phyloP scores from a whole-genome alignment of 169 alveolate genomes.

The Cryptosporidium sp. region DNA sequence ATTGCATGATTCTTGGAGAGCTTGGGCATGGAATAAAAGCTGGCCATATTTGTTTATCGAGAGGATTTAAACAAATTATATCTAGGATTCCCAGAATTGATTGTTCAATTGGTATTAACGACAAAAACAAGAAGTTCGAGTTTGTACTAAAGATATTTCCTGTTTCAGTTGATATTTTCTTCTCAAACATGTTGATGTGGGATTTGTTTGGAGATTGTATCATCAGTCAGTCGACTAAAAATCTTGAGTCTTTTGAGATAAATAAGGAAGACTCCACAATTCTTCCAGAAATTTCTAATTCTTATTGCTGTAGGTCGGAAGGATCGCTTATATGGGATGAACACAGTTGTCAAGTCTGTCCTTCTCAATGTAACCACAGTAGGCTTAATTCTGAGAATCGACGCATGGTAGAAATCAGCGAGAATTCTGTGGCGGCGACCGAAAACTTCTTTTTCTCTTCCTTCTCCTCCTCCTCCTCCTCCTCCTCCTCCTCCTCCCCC shows the following conservation, averaged over 20 bases:
- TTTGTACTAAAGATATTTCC: slow-evolving; percentile 32
- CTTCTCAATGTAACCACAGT: not conserved
- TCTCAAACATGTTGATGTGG: slow-evolving; percentile 31
- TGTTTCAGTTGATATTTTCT: not conserved
- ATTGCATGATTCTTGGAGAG: slow-evolving; percentile 3
- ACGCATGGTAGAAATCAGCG: not conserved
- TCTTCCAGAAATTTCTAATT: not conserved
- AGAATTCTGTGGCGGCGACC: not conserved
- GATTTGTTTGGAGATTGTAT: not conserved
- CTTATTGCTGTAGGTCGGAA: not conserved
- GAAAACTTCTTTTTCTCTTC: not conserved
- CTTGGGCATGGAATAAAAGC: not conserved
- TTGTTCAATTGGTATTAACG: slow-evolving; percentile 1
- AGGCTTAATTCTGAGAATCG: not conserved
- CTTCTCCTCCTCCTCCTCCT: not conserved
- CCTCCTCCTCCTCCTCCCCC: not conserved
- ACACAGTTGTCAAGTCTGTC: not conserved
- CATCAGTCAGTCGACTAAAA: not conserved
- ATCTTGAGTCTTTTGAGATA: not conserved
- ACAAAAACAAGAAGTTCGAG: not conserved
- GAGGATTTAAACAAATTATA: slow-evolving; percentile 3
- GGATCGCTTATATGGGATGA: not conserved
- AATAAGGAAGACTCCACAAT: not conserved
- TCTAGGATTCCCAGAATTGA: slow-evolving; percentile 6
- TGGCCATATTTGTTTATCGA: not conserved